These are phyloP conservation scores for Fusarium coffeatum DNA, from an alignment of 2,329 filamentous ascomycete species.

Conservation along the genomic window DNA sequence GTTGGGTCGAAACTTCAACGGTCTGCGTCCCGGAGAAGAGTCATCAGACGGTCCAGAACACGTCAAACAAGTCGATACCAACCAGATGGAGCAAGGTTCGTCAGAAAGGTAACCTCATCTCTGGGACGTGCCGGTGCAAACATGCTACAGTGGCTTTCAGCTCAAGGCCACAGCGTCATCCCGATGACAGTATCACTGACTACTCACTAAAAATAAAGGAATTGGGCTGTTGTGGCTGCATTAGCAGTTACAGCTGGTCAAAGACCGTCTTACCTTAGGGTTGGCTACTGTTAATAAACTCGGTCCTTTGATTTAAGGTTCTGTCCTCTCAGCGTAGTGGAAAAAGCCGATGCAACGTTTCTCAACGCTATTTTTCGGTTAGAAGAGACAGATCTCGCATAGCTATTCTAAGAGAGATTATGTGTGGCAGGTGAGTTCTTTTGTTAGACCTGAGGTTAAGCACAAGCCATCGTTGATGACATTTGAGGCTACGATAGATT, in stretches of 20 bases:
- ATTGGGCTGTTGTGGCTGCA: slow-evolving; percentile 21
- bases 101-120: not conserved
- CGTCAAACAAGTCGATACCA: not conserved
- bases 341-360: slow-evolving; percentile 32
- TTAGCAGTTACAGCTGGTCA: slow-evolving; percentile 2
- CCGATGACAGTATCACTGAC: not conserved
- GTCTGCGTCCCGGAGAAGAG: not conserved
- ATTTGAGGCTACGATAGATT: not conserved
- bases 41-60: not conserved
- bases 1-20: not conserved
- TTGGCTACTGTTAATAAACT: slow-evolving; percentile 5
- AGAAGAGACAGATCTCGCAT: slow-evolving; percentile 9
- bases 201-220: slow-evolving; percentile 23
- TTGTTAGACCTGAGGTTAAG: not conserved
- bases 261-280: not conserved
- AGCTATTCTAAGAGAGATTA: slow-evolving; percentile 10
- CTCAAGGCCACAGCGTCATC: slow-evolving; percentile 19
- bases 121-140: slow-evolving; percentile 16
- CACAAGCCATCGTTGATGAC: not conserved
- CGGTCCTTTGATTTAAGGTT: slow-evolving; percentile 13
- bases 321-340: slow-evolving; percentile 1
- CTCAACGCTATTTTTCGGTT: slow-evolving; percentile 13
- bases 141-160: slow-evolving; percentile 15
- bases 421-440: slow-evolving; percentile 1
- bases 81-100: not conserved